Evolutionary conservation across 805 yeast genomes (phyloP).

Genomic region (Hanseniaspora mollemarum): DNA sequence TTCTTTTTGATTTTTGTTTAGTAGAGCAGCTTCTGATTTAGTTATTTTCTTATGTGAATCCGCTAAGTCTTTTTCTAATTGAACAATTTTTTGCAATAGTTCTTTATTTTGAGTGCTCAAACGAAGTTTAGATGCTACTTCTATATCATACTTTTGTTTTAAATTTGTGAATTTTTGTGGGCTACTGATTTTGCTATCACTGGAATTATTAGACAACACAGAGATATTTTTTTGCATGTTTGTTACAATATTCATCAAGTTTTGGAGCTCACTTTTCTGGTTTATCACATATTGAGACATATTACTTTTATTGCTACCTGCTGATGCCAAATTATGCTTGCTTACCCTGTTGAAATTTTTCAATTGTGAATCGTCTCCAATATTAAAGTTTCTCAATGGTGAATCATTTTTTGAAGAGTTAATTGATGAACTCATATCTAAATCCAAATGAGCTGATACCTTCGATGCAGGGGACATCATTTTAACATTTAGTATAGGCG

Average conservation of each 20-base stretch:
- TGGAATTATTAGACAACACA: not conserved
- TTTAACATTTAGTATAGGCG: slow-evolving; percentile 1
- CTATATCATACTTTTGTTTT: not conserved
- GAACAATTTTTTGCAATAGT: not conserved
- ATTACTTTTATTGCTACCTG: not conserved
- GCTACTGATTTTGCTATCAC: not conserved
- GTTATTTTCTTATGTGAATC: not conserved
- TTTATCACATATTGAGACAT: not conserved
- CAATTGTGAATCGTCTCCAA: not conserved
- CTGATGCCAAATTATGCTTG: not conserved
- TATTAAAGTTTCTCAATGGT: not conserved
- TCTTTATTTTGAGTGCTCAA: not conserved
- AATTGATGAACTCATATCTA: not conserved
- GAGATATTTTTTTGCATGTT: slow-evolving; percentile 1
- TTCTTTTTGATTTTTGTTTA: slow-evolving; percentile 6
- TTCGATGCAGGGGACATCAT: slow-evolving; percentile 1
- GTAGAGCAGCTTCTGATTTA: slow-evolving; percentile 2
- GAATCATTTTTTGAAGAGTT: not conserved
- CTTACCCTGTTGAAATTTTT: not conserved
- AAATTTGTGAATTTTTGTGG: not conserved
- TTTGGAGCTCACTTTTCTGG: slow-evolving; percentile 3
- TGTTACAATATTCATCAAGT: not conserved
- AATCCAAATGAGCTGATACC: not conserved
- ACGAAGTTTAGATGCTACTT: not conserved
- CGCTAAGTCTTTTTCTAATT: not conserved